These are phyloP conservation scores for Fraxinus velutina DNA, from an alignment of 305 asterid genomes.

Conservation along the genomic window DNA sequence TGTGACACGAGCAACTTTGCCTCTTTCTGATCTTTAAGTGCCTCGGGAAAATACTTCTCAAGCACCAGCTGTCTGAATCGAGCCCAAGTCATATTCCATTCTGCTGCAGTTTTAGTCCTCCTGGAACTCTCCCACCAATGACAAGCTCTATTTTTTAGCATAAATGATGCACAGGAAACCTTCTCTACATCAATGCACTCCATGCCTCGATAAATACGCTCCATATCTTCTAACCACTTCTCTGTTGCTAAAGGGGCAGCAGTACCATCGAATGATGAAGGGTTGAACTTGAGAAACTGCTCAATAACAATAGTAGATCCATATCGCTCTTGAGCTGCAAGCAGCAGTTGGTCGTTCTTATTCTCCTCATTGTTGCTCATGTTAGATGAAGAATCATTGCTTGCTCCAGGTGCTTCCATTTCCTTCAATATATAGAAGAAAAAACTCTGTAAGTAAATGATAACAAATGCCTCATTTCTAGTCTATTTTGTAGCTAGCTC, in stretches of 20 bases:
- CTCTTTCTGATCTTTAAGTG: not conserved
- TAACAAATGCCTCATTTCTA: not conserved
- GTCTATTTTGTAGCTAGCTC: not conserved
- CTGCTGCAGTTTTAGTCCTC: not conserved
- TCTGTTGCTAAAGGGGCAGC: not conserved
- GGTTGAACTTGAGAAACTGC: not conserved
- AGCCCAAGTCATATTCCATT: not conserved
- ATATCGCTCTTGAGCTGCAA: not conserved
- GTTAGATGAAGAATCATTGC: not conserved
- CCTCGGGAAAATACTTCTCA: not conserved
- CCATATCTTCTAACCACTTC: not conserved
- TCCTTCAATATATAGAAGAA: not conserved
- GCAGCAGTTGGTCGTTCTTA: not conserved
- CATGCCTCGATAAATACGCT: not conserved
- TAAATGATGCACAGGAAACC: not conserved
- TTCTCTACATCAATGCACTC: not conserved
- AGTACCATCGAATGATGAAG: not conserved
- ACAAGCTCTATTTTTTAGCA: not conserved
- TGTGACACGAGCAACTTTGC: not conserved
- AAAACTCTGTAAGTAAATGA: not conserved
- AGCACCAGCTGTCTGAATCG: not conserved
- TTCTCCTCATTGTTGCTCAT: not conserved
- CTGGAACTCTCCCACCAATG: not conserved
- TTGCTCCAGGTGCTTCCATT: not conserved
- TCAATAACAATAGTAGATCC: not conserved